Percentiles rank a stretch among this genome's conserved stretches.
Evolutionary conservation across 176 grass and related monocot species (phyloP).

Genomic region (Guadua angustifolia): DNA sequence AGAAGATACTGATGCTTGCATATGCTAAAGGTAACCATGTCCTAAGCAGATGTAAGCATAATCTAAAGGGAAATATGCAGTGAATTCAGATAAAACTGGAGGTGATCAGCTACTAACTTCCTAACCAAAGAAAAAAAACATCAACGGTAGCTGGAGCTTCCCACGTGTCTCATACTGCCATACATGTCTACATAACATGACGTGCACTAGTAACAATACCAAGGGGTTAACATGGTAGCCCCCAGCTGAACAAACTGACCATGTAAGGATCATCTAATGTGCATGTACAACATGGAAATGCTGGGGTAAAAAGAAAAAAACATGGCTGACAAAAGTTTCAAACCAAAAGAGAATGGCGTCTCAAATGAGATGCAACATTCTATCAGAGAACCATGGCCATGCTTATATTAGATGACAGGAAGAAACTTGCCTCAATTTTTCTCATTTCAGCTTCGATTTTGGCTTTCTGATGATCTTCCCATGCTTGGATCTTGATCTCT

Average conservation of each 20-base stretch:
- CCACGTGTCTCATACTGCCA: background rate
- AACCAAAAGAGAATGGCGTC: background rate
- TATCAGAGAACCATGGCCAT: background rate
- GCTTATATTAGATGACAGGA: background rate
- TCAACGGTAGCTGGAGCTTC: background rate
- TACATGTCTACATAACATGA: background rate
- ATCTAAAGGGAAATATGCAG: background rate
- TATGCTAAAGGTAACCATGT: background rate
- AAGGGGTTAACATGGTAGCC: background rate
- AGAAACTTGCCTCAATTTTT: constrained; percentile 72
- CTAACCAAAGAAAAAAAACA: background rate
- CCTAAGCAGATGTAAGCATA: background rate
- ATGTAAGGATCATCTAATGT: background rate
- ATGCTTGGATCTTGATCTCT: constrained; percentile 95
- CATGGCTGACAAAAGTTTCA: background rate
- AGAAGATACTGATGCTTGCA: background rate
- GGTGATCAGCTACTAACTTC: background rate
- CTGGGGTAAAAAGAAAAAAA: background rate
- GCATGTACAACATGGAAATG: constrained; percentile 8
- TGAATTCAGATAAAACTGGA: background rate
- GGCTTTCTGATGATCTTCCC: constrained; percentile 98
- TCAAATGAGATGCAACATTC: background rate
- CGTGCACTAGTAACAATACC: background rate
- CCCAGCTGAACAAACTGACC: background rate
- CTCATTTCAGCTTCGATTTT: constrained; percentile 98